phyloP scores from a whole-genome alignment of 345 rosid species.

The Pugionium cornutum region DNA sequence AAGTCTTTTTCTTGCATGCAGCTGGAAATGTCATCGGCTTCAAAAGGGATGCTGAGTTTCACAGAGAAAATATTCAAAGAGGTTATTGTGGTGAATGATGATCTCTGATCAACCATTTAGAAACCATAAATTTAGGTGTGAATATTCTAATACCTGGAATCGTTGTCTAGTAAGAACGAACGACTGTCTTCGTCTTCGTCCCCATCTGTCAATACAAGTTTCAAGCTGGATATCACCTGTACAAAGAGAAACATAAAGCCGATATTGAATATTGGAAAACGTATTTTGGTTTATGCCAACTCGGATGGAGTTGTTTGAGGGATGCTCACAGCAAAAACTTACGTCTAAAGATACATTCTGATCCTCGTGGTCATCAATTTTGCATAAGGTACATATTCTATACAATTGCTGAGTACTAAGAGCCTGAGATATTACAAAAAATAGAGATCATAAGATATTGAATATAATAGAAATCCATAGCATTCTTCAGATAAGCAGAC shows the following conservation, averaged over 20 bases:
- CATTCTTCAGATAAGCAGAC: constrained; percentile 30
- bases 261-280: not conserved
- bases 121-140: not conserved
- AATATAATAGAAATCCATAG: constrained; percentile 1
- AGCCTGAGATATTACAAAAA: constrained; percentile 46
- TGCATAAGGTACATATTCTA: constrained; percentile 71
- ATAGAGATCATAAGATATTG: constrained; percentile 13
- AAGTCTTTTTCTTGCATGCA: constrained; percentile 63
- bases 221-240: constrained; percentile 86
- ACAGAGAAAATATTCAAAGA: constrained; percentile 11
- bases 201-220: constrained; percentile 70
- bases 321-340: constrained; percentile 33
- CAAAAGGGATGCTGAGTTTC: constrained; percentile 71
- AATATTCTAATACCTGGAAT: constrained; percentile 54
- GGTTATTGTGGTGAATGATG: constrained; percentile 8
- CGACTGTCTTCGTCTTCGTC: constrained; percentile 58
- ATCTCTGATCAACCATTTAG: not conserved
- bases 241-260: constrained; percentile 14
- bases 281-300: constrained; percentile 4
- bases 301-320: not conserved
- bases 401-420: constrained; percentile 88
- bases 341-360: constrained; percentile 70
- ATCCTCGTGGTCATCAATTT: constrained; percentile 63
- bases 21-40: constrained; percentile 68
- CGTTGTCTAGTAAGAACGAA: constrained; percentile 74